A percentile compares a stretch with the other conserved stretches of the same genome.
Evolutionary conservation across 192 early-diverging fungal genomes (phyloP).

Genomic region (Podila minutissima): DNA sequence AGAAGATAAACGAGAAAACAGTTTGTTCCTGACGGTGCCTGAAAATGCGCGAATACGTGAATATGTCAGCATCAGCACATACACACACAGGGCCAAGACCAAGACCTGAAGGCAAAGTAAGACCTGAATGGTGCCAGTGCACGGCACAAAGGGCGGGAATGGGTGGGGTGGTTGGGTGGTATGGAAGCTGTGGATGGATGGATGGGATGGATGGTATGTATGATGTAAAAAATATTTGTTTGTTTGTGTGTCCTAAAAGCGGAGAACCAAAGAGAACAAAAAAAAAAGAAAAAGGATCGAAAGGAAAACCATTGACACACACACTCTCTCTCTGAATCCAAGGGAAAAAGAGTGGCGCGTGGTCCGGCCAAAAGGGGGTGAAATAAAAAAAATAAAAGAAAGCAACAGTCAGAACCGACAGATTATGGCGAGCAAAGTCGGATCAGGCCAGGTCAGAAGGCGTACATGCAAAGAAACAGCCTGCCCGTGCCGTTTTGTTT

Average conservation of each 20-base stretch:
- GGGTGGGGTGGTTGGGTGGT: no score
- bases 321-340: not conserved
- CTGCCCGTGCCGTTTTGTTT: no score
- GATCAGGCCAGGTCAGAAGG: no score
- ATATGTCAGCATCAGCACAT: not conserved
- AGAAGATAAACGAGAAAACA: not conserved
- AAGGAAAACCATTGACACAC: not conserved
- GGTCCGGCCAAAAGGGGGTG: not conserved
- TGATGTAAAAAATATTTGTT: no score
- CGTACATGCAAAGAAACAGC: no score
- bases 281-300: not conserved
- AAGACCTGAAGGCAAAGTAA: not conserved
- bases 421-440: no score
- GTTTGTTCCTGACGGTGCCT: not conserved
- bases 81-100: not conserved
- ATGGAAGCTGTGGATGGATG: no score
- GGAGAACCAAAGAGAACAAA: not conserved
- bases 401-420: no score
- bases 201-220: no score
- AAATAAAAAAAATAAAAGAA: no score
- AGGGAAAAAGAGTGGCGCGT: not conserved
- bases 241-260: no score
- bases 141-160: not conserved
- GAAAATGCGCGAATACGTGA: not conserved
- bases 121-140: not conserved